Percentiles rank a stretch among this genome's conserved stretches.
Evolutionary conservation across 805 yeast genomes (phyloP).

Genomic region (Spathaspora hagerdaliae): DNA sequence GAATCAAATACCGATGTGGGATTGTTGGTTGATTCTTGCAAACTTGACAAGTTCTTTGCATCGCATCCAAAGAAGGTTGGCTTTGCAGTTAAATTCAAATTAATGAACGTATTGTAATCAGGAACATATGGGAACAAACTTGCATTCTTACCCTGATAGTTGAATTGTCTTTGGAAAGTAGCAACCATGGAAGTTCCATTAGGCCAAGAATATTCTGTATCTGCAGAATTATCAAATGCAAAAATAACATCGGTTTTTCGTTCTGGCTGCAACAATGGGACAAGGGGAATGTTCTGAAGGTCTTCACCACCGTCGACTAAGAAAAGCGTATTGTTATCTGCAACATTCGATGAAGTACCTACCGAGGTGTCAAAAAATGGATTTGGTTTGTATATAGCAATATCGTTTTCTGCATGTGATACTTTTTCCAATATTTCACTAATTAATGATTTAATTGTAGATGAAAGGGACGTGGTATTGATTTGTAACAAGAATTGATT

Average conservation of each 20-base stretch:
- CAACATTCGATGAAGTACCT: constrained; percentile 12
- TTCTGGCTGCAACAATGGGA: constrained; percentile 35
- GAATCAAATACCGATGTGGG: constrained; percentile 16
- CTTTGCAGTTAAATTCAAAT: constrained; percentile 53
- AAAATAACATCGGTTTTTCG: constrained; percentile 38
- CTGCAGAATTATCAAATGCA: constrained; percentile 41
- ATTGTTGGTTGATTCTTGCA: constrained; percentile 22
- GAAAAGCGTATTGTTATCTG: constrained; percentile 25
- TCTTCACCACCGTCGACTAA: constrained; percentile 45
- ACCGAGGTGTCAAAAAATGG: constrained; percentile 29
- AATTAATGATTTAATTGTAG: constrained; percentile 21
- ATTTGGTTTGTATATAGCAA: constrained; percentile 38
- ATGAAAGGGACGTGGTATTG: constrained; percentile 13
- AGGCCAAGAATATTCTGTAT: constrained; percentile 37
- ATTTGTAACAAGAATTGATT: constrained; percentile 28
- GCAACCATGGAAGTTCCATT: constrained; percentile 37
- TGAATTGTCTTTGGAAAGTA: constrained; percentile 33
- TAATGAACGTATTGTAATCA: constrained; percentile 56
- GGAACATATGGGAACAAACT: constrained; percentile 82
- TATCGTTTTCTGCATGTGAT: constrained; percentile 25
- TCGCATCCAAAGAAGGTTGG: constrained; percentile 87
- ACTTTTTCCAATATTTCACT: constrained; percentile 20
- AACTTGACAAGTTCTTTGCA: constrained; percentile 54
- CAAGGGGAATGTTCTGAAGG: constrained; percentile 37
- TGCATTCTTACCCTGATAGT: constrained; percentile 43